Conservation (phyloP, 2,329 filamentous ascomycete species). For the Pestalotiopsis sp. region DNA sequence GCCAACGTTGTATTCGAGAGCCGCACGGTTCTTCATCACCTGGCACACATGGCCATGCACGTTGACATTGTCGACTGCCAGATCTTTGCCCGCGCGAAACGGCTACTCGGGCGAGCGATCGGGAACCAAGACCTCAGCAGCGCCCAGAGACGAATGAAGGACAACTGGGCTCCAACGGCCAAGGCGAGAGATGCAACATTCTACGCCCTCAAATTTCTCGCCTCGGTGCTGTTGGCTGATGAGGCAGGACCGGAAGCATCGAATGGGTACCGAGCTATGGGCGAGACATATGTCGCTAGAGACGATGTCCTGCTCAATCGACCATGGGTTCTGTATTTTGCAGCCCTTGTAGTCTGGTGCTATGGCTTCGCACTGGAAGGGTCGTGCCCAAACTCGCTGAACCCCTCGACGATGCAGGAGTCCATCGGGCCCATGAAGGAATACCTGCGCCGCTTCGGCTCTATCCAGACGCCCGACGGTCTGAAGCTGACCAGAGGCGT, state of each 20-base stretch:
- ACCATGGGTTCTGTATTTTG: constrained; percentile 95
- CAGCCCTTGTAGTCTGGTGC: constrained; percentile 89
- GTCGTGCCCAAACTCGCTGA: constrained; percentile 57
- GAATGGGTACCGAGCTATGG: constrained; percentile 38
- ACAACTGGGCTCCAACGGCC: constrained; percentile 85
- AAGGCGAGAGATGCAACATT: constrained; percentile 89
- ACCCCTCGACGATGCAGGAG: constrained; percentile 62
- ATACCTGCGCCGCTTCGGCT: constrained; percentile 74
- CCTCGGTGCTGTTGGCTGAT: constrained; percentile 76
- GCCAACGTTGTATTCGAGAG: constrained; percentile 76
- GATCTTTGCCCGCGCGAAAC: constrained; percentile 86
- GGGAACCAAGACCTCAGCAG: constrained; percentile 79
- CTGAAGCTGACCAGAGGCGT: constrained; percentile 73
- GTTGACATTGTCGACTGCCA: constrained; percentile 97
- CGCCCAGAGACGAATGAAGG: constrained; percentile 82
- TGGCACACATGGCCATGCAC: constrained; percentile 98
- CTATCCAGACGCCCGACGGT: constrained; percentile 74
- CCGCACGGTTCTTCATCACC: constrained; percentile 84
- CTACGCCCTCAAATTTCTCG: constrained; percentile 87
- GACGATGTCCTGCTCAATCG: constrained; percentile 90
- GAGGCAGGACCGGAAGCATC: constrained; percentile 40
- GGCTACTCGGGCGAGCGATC: constrained; percentile 83
- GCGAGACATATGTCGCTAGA: constrained; percentile 72
- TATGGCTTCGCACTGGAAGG: constrained; percentile 93
- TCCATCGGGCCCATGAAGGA: constrained; percentile 77